phyloP scores from a whole-genome alignment of 495 filamentous ascomycete genomes.

The Xylaria cubensis region DNA sequence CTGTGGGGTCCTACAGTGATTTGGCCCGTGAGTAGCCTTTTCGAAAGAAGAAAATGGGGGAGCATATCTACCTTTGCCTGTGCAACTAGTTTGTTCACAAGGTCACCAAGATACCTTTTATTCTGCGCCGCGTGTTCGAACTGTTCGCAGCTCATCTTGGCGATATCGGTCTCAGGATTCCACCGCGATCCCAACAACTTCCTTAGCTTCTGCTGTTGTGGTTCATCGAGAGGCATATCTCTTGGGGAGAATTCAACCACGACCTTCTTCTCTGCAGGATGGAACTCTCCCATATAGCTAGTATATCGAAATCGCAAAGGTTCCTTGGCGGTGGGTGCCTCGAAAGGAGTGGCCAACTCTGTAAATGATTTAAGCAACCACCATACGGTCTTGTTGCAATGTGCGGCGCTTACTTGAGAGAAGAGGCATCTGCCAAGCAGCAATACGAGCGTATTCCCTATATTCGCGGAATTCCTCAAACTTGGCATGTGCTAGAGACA shows the following conservation, averaged over 20 bases:
- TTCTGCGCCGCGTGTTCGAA: constrained; percentile 91
- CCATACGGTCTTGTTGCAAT: constrained; percentile 6
- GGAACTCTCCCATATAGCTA: constrained; percentile 92
- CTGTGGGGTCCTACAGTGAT: constrained; percentile 63
- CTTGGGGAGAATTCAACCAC: constrained; percentile 82
- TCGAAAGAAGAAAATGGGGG: neutral
- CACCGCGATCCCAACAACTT: constrained; percentile 89
- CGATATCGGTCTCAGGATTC: constrained; percentile 82
- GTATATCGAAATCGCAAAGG: constrained; percentile 93
- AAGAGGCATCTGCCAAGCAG: constrained; percentile 96
- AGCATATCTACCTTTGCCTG: constrained; percentile 70
- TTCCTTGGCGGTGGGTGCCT: constrained; percentile 67
- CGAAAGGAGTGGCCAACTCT: constrained; percentile 86
- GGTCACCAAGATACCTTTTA: constrained; percentile 87
- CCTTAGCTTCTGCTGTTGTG: constrained; percentile 79
- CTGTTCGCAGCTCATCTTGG: constrained; percentile 91
- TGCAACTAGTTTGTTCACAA: constrained; percentile 72
- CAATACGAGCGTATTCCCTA: constrained; percentile 83
- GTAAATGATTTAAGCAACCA: constrained; percentile 37
- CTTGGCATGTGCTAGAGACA: constrained; percentile 78
- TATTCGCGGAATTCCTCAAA: constrained; percentile 89
- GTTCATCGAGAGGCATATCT: constrained; percentile 69
- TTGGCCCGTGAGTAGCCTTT: neutral
- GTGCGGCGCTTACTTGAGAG: constrained; percentile 70
- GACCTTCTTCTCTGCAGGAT: constrained; percentile 91